These are phyloP conservation scores for Micractinium sp. DNA, from an alignment of 139 green algal species.

Conservation along the genomic window DNA sequence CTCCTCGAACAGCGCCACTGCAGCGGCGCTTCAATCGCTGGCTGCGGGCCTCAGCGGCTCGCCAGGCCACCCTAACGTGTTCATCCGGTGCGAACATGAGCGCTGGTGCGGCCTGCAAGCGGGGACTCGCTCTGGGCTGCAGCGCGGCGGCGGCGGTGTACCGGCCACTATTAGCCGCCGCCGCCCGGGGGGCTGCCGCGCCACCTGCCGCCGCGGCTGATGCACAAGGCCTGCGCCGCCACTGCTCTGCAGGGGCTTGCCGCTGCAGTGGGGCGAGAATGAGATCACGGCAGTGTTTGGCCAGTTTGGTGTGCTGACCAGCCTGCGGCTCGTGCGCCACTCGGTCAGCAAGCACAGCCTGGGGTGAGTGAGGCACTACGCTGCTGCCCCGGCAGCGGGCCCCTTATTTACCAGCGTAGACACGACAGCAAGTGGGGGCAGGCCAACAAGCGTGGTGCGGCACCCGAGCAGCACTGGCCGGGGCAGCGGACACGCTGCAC, in stretches of 20 bases:
- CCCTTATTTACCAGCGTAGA: too few species aligned
- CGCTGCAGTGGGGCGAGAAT: slow-evolving; percentile 45
- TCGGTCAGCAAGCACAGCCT: slow-evolving; percentile 45
- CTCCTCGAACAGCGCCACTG: not conserved
- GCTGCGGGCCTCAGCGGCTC: not conserved
- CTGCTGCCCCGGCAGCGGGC: too few species aligned
- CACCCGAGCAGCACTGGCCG: too few species aligned
- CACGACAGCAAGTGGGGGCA: too few species aligned
- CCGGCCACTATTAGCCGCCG: not conserved
- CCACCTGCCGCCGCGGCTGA: not conserved
- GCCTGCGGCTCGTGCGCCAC: slow-evolving; percentile 45
- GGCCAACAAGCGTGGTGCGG: too few species aligned
- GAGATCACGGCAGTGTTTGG: slow-evolving; percentile 46
- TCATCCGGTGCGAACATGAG: not conserved
- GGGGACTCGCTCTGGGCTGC: not conserved
- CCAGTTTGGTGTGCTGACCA: slow-evolving; percentile 38
- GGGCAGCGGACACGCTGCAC: too few species aligned
- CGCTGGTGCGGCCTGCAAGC: not conserved
- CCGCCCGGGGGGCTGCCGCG: not conserved
- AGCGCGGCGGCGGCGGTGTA: not conserved
- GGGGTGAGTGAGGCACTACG: slow-evolving; percentile 25
- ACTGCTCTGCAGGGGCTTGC: slow-evolving; percentile 30
- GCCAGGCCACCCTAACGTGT: not conserved
- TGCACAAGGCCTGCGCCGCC: not conserved
- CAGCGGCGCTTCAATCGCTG: not conserved